Conservation (phyloP, 2,329 filamentous ascomycete genomes). For the Fusarium liriodendri region DNA sequence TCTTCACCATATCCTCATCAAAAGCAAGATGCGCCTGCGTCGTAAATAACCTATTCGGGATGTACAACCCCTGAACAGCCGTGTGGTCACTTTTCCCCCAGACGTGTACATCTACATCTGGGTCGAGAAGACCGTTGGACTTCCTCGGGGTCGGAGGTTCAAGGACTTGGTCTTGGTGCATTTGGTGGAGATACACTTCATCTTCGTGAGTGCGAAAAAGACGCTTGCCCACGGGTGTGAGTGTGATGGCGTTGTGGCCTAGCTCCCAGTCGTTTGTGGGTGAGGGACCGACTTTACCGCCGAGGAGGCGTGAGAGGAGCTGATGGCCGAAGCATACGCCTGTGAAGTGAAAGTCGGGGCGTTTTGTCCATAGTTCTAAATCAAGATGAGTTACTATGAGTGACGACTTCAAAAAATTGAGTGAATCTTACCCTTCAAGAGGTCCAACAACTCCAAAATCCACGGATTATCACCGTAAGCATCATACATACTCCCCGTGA, state of each 20-base stretch:
- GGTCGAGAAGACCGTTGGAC: conserved; percentile 50
- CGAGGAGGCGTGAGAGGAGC: conserved; percentile 78
- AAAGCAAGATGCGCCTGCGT: conserved; percentile 87
- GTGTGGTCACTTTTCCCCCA: conserved; percentile 75
- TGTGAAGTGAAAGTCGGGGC: conserved; percentile 68
- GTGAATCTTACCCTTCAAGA: conserved; percentile 55
- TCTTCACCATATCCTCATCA: conserved; percentile 73
- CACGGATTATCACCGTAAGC: conserved; percentile 78
- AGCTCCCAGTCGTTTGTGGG: conserved; percentile 78
- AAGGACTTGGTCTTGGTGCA: conserved; percentile 81
- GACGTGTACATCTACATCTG: conserved; percentile 58
- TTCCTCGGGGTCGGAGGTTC: conserved; percentile 66
- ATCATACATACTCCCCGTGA: conserved; percentile 77
- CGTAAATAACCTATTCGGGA: conserved; percentile 71
- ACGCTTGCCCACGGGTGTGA: conserved; percentile 74
- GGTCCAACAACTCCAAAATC: conserved; percentile 76
- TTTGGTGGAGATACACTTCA: conserved; percentile 74
- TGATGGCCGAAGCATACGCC: conserved; percentile 88
- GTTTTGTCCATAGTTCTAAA: conserved; percentile 60
- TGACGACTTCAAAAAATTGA: background rate
- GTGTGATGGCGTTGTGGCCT: conserved; percentile 71
- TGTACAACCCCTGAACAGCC: conserved; percentile 79
- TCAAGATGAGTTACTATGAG: background rate
- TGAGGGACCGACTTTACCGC: conserved; percentile 73
- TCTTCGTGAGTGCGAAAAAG: conserved; percentile 70